Evolutionary conservation across 1,139 yeast genomes (phyloP).

Genomic region (Arxiozyma telluris): DNA sequence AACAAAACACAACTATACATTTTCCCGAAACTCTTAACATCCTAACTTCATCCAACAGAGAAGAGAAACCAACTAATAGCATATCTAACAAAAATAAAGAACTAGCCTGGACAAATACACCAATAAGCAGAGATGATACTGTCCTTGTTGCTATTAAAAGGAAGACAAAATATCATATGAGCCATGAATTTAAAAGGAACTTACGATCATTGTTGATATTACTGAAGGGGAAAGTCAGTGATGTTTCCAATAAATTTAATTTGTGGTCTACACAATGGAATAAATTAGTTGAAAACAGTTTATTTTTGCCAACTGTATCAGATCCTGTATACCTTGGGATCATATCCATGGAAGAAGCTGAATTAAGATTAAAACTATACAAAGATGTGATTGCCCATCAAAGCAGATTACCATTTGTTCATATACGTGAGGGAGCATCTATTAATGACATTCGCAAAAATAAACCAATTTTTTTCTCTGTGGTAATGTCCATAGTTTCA

Average conservation of each 20-base stretch:
- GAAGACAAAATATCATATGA: constrained; percentile 10
- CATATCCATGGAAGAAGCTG: constrained; percentile 44
- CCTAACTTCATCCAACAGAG: background rate
- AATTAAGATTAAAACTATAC: constrained; percentile 38
- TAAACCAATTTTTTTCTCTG: constrained; percentile 54
- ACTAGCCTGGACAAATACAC: background rate
- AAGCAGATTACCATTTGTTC: constrained; percentile 44
- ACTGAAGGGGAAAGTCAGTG: constrained; percentile 21
- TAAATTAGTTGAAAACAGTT: constrained; percentile 16
- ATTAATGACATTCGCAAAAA: constrained; percentile 41
- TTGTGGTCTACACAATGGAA: constrained; percentile 23
- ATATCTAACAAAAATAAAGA: background rate
- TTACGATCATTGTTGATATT: constrained; percentile 19
- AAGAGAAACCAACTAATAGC: background rate
- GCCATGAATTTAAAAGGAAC: constrained; percentile 20
- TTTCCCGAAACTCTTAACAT: background rate
- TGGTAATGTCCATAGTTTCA: constrained; percentile 57
- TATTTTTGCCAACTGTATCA: constrained; percentile 14
- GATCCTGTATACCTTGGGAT: constrained; percentile 44
- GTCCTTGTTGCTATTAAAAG: background rate
- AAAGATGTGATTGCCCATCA: constrained; percentile 33
- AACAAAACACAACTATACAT: background rate
- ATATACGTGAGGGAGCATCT: constrained; percentile 37
- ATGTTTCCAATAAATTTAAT: constrained; percentile 16
- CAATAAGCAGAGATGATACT: background rate